Conservation (phyloP, 352 stramenopile species). For the Phytophthora constricta region DNA sequence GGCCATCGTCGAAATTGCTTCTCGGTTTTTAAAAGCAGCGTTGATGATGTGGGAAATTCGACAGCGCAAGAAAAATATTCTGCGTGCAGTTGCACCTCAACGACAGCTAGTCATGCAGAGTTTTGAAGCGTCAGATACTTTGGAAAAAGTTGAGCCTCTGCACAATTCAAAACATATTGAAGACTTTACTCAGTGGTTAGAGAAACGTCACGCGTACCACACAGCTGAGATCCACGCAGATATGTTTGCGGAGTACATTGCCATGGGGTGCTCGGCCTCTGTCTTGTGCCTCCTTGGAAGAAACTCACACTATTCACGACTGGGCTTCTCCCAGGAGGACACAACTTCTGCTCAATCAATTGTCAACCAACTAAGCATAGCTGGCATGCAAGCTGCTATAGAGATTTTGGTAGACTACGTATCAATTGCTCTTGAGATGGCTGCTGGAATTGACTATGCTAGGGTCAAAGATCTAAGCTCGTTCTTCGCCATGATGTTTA, state of each 20-base stretch:
- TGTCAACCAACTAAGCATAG: neutral
- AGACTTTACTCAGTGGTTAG: slow-evolving; percentile 26
- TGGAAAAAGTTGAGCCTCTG: neutral
- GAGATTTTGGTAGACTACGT: neutral
- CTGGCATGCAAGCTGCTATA: neutral
- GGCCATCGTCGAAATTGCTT: neutral
- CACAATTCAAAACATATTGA: neutral
- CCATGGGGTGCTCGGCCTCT: slow-evolving; percentile 42
- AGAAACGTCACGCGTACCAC: slow-evolving; percentile 22
- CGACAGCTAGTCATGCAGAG: neutral
- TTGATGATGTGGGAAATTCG: slow-evolving; percentile 25
- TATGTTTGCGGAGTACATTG: slow-evolving; percentile 55
- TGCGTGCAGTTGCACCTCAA: neutral
- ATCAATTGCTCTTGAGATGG: neutral
- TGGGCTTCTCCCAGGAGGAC: neutral
- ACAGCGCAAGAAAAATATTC: neutral
- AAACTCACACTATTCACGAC: slow-evolving; percentile 27
- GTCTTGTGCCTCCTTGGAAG: slow-evolving; percentile 37
- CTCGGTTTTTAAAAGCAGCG: slow-evolving; percentile 18
- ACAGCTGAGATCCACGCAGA: slow-evolving; percentile 40
- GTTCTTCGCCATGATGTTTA: neutral
- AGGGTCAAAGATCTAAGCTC: neutral
- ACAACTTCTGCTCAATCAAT: neutral
- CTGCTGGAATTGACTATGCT: neutral
- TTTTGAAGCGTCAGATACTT: neutral